Conservation (phyloP, 2,329 filamentous ascomycete genomes). For the Herpotrichia juniperi region DNA sequence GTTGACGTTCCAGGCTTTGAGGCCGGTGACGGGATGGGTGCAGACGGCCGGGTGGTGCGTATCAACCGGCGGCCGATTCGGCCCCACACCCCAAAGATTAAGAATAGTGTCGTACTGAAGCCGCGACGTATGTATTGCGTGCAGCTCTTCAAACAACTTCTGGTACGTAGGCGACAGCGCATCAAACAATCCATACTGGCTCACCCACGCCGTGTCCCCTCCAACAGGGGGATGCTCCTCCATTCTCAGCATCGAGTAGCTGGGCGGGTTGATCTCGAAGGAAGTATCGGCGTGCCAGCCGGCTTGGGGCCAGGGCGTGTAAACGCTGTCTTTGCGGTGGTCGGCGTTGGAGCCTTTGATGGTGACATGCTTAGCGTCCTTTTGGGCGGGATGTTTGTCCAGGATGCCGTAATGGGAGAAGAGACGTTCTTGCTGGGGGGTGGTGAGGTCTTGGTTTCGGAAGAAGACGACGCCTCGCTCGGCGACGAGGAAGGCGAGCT, state of each 20-base stretch:
- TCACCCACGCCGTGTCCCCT: slow-evolving; percentile 13
- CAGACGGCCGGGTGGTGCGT: slow-evolving; percentile 57
- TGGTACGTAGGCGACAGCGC: slow-evolving; percentile 21
- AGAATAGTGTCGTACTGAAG: slow-evolving; percentile 21
- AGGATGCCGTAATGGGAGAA: slow-evolving; percentile 21
- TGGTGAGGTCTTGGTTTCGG: slow-evolving; percentile 49
- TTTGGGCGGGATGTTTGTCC: slow-evolving; percentile 21
- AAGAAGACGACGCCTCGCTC: slow-evolving; percentile 53
- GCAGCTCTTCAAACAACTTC: slow-evolving; percentile 13
- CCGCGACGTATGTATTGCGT: slow-evolving; percentile 17
- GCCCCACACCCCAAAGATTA: slow-evolving; percentile 31
- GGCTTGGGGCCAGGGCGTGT: slow-evolving; percentile 17
- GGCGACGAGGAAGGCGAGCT: slow-evolving; percentile 47
- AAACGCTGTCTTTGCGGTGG: slow-evolving; percentile 8
- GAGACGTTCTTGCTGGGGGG: slow-evolving; percentile 14
- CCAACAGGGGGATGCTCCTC: slow-evolving; percentile 17
- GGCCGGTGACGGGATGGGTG: slow-evolving; percentile 56
- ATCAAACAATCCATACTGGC: slow-evolving; percentile 19
- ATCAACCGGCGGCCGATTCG: slow-evolving; percentile 51
- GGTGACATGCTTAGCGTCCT: slow-evolving; percentile 15
- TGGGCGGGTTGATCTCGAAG: slow-evolving; percentile 22
- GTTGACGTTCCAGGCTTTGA: slow-evolving; percentile 50
- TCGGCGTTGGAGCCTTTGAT: slow-evolving; percentile 16
- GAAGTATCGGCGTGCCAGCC: slow-evolving; percentile 17
- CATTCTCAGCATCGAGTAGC: slow-evolving; percentile 17